Evolutionary conservation across 2,329 filamentous ascomycete species (phyloP).

Genomic region (Fusarium sp.): DNA sequence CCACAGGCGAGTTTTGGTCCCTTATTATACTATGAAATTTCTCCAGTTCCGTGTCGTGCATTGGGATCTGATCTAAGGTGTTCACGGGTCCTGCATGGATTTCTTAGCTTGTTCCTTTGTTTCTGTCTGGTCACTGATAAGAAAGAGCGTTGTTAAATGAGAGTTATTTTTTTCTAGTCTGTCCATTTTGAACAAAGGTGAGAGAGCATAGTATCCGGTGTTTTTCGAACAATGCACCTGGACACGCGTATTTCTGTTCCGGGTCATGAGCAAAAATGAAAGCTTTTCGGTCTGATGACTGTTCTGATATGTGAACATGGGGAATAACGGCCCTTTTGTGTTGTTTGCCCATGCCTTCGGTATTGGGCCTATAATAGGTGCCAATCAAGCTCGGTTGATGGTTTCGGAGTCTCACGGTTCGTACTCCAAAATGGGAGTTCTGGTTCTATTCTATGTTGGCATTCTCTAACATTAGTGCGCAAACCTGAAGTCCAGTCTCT

Average conservation of each 20-base stretch:
- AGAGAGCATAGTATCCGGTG: not conserved
- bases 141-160: not conserved
- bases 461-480: constrained; percentile 41
- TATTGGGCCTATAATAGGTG: rapidly evolving
- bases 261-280: not conserved
- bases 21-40: not conserved
- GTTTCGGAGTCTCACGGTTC: no score
- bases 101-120: not conserved
- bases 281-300: no score
- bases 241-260: not conserved
- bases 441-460: not conserved
- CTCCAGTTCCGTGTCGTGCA: not conserved
- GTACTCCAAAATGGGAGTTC: not conserved
- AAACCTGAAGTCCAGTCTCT: constrained; percentile 56
- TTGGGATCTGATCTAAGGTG: not conserved
- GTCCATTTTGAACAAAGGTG: not conserved
- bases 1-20: no score
- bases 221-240: not conserved
- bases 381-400: not conserved
- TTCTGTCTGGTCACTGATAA: not conserved
- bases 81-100: no score
- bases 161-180: not conserved
- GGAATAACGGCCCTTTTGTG: not conserved
- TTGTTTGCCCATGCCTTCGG: not conserved
- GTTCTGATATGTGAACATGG: not conserved